Conservation (phyloP, 1,284 basidiomycete genomes). For the Rhodotorula sp. region DNA sequence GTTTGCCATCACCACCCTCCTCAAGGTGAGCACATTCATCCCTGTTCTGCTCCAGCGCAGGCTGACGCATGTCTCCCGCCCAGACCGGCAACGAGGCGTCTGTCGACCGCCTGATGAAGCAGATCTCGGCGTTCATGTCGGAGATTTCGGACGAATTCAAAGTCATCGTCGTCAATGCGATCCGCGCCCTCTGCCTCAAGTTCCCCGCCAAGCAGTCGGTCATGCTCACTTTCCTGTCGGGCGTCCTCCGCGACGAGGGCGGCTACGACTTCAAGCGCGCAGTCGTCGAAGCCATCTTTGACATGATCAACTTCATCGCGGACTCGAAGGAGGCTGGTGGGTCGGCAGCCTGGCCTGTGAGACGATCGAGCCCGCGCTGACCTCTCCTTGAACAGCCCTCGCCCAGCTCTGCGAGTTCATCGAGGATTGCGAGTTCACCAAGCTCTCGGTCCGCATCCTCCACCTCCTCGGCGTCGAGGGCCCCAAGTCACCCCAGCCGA, state of each 20-base stretch:
- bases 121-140: conserved; percentile 98
- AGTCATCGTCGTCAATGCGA: conserved; percentile 98
- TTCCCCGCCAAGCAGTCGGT: conserved; percentile 95
- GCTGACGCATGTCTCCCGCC: conserved; percentile 19
- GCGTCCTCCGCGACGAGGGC: conserved; percentile 92
- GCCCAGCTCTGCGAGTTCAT: conserved; percentile 99
- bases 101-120: conserved; percentile 98
- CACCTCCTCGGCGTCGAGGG: conserved; percentile 95
- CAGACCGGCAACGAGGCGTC: conserved; percentile 97
- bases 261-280: conserved; percentile 99
- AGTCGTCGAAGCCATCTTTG: conserved; percentile 98
- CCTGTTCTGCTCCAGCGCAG: conserved; percentile 51
- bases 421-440: conserved; percentile 99
- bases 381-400: conserved; percentile 61
- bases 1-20: conserved; percentile 95
- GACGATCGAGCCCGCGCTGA: neutral
- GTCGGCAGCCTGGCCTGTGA: conserved; percentile 20
- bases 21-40: conserved; percentile 59
- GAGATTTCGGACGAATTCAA: conserved; percentile 99
- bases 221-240: conserved; percentile 92
- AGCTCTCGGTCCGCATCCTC: conserved; percentile 93
- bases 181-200: conserved; percentile 96
- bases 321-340: conserved; percentile 82
- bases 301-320: conserved; percentile 97
- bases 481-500: conserved; percentile 89